Conservation (phyloP, 2,329 filamentous ascomycete species). For the Chrysoporthe deuterocubensis region DNA sequence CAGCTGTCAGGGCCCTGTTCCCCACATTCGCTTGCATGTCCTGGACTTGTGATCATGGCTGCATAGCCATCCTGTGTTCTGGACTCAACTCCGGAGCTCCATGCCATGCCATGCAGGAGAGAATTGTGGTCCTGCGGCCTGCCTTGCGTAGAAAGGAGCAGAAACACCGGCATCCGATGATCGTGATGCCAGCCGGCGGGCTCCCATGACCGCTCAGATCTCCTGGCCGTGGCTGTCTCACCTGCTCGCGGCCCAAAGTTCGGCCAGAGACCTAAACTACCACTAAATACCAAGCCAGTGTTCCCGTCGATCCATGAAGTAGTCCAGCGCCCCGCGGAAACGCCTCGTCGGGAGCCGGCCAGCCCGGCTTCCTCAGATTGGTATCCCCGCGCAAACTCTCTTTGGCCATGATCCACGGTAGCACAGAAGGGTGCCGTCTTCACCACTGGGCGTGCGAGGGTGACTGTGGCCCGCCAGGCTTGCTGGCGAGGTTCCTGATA, state of each 20-base stretch:
- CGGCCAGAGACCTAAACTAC: not conserved
- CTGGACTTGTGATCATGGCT: slow-evolving; percentile 8
- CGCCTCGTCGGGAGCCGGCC: not conserved
- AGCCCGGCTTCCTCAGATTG: slow-evolving; percentile 4
- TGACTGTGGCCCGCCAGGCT: slow-evolving; percentile 13
- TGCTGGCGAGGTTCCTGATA: not conserved
- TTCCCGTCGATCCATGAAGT: not conserved
- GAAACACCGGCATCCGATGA: not conserved
- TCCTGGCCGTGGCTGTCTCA: no score
- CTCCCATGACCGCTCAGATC: no score
- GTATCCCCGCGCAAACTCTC: not conserved
- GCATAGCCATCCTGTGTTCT: not conserved
- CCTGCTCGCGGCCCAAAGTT: not conserved
- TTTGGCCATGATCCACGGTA: not conserved
- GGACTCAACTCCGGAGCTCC: slow-evolving; percentile 1
- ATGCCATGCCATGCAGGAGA: not conserved
- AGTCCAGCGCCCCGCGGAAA: not conserved
- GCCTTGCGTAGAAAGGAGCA: not conserved
- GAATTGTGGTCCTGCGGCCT: not conserved
- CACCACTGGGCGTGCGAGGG: slow-evolving; percentile 6
- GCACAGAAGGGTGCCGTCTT: not conserved
- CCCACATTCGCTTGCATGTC: not conserved
- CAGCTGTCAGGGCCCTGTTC: not conserved
- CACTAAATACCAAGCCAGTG: not conserved
- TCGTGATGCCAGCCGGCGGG: not conserved